Base-by-base conservation (phyloP, 768 basidiomycete species). In the Chiua virens region DNA sequence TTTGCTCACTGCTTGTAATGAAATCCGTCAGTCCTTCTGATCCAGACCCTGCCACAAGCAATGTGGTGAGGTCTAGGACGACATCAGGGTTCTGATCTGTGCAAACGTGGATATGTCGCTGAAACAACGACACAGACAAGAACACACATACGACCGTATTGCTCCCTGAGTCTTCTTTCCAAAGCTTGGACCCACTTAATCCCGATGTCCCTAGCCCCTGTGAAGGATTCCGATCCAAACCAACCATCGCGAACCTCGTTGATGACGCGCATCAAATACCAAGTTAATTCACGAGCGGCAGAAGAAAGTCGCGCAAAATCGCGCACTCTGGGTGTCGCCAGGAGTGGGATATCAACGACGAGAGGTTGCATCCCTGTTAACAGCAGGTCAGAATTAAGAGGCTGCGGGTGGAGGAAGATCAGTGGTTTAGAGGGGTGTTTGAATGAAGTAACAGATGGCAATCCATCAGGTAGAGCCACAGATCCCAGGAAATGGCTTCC, bases 291-390 rank as follows among this genome's bases (percentile, higher is more conserved):
- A 14, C 86, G 80, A 5, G 82, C 78, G 15, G 82, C 79, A 5
- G 89, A 82, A 5, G 87, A 86, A 22, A 83, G 70, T 60, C 79
- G 77, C 17, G 89, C 89, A 46, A 92, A 75, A 60, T 90, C 86
- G 50, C 89, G 81, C 48, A 77, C 67, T 49, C 76, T 76, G 39
- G 81, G 73, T 34, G 76, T 71, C 18, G 72, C 73, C 41, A 91
- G 75, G 46, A 89, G 71, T 0, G 87, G 80, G 18, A 89, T 60
- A 14, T 79, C 64, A 35, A 90, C 63, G 32, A 73, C 58, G 7
- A 71, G 62, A 47, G 86, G 85, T 30, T 63, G 59, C 34, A 71
- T 50, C 22, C 55, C 57, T 15, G 72, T 71, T 20, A 50, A 59
- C 14, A 54, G 55, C 32, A 53, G 52, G 32, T 57, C 70, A 32